These are phyloP conservation scores for Penicillium frequentans DNA, from an alignment of 2,329 filamentous ascomycete species.

Conservation along the genomic window DNA sequence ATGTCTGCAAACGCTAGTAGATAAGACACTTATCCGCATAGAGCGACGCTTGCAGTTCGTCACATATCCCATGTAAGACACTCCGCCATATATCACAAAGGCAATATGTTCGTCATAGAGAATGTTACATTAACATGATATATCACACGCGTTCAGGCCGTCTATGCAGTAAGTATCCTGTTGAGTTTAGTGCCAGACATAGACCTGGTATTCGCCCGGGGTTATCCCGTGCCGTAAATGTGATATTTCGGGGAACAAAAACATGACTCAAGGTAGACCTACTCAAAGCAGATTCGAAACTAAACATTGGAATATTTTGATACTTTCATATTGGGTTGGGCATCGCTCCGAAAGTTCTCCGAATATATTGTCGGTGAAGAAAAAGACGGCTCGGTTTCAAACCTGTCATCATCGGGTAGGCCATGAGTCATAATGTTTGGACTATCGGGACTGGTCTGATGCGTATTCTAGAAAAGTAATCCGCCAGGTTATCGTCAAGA, in stretches of 20 bases:
- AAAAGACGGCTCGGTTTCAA: constrained; percentile 10
- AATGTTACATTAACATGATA: not conserved
- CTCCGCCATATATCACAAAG: not conserved
- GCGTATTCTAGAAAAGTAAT: not conserved
- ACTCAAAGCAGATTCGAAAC: not conserved
- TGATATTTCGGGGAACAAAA: not conserved
- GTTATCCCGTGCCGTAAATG: not conserved
- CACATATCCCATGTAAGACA: not conserved
- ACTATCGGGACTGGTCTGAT: not conserved
- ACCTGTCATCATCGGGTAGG: constrained; percentile 1
- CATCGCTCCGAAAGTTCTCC: not conserved
- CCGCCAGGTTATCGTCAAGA: not conserved
- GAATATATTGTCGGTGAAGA: constrained; percentile 6
- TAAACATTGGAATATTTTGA: not conserved
- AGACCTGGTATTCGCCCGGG: not conserved
- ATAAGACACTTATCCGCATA: not conserved
- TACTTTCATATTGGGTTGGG: not conserved
- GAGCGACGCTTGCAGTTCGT: not conserved
- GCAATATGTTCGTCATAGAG: not conserved
- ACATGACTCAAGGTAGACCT: not conserved
- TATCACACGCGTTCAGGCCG: not conserved
- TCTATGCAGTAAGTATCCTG: not conserved
- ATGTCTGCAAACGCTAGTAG: not conserved
- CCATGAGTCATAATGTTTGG: constrained; percentile 5
- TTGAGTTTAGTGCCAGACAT: not conserved